A percentile compares a stretch with the other conserved stretches of the same genome.
Evolutionary conservation across 1,284 basidiomycete species (phyloP).

Genomic region (Exsudoporus floridanus): DNA sequence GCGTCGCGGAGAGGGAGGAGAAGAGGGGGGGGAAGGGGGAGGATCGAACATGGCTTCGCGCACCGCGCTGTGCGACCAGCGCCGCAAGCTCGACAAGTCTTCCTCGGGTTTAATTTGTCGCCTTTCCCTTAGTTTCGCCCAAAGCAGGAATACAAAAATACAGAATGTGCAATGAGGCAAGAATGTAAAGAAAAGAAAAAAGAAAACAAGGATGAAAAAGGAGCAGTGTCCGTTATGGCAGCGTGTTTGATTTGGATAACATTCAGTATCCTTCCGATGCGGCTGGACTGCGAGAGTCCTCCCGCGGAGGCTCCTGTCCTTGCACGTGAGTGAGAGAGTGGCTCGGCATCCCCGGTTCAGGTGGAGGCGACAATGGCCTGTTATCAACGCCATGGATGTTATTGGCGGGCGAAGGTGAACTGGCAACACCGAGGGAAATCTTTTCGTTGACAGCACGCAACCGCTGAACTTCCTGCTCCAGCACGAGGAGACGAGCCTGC

Average conservation of each 20-base stretch:
- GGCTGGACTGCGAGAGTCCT: slow-evolving; percentile 61
- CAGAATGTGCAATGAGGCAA: slow-evolving; percentile 34
- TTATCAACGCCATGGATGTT: slow-evolving; percentile 44
- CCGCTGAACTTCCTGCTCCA: slow-evolving; percentile 66
- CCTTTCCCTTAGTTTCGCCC: slow-evolving; percentile 32
- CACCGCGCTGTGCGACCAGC: slow-evolving; percentile 39
- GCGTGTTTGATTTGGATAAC: slow-evolving; percentile 15
- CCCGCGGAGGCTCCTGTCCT: slow-evolving; percentile 55
- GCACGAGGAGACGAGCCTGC: slow-evolving; percentile 56
- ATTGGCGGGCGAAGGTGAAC: slow-evolving; percentile 50
- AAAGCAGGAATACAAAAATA: slow-evolving; percentile 39
- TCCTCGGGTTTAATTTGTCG: slow-evolving; percentile 19
- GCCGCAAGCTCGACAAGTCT: slow-evolving; percentile 30
- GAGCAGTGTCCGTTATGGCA: slow-evolving; percentile 25
- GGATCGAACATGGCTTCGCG: slow-evolving; percentile 19
- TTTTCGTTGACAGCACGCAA: slow-evolving; percentile 76
- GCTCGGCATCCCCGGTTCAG: slow-evolving; percentile 45
- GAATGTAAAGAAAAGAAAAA: slow-evolving; percentile 34
- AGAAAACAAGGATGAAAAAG: slow-evolving; percentile 29
- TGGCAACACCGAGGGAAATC: slow-evolving; percentile 61
- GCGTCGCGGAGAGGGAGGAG: slow-evolving; percentile 19
- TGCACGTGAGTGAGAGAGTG: slow-evolving; percentile 54
- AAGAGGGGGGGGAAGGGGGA: background rate
- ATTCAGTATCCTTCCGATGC: slow-evolving; percentile 50
- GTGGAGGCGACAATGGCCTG: slow-evolving; percentile 63